phyloP scores from a whole-genome alignment of 768 basidiomycete genomes.

The Phlebiopsis gigantea region DNA sequence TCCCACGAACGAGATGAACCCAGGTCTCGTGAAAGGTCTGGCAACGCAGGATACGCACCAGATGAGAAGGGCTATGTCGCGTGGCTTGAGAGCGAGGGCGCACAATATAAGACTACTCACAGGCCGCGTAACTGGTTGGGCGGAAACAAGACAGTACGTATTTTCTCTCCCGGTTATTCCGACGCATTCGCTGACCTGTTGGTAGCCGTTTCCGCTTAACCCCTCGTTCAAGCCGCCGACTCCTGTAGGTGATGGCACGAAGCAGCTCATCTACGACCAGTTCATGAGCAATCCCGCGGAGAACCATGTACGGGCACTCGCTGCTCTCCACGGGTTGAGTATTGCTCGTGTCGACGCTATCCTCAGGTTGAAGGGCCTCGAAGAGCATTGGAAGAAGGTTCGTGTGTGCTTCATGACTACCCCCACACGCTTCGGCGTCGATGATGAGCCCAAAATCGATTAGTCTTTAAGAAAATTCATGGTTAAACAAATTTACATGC shows the following conservation, averaged over 20 bases:
- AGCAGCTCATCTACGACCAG: slow-evolving; percentile 51
- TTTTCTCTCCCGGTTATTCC: slow-evolving; percentile 19
- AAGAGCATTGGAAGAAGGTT: slow-evolving; percentile 69
- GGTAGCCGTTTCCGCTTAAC: slow-evolving; percentile 85
- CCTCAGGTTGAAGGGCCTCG: slow-evolving; percentile 74
- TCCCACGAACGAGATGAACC: slow-evolving; percentile 22
- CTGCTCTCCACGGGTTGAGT: slow-evolving; percentile 59
- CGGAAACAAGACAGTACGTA: slow-evolving; percentile 41
- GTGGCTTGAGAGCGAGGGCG: slow-evolving; percentile 40
- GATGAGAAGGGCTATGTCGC: slow-evolving; percentile 18
- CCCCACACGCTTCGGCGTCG: slow-evolving; percentile 13
- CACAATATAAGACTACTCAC: slow-evolving; percentile 36
- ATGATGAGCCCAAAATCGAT: slow-evolving; percentile 76
- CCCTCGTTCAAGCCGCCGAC: slow-evolving; percentile 76
- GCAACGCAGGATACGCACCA: slow-evolving; percentile 4
- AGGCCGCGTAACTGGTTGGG: slow-evolving; percentile 61
- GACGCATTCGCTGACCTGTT: slow-evolving; percentile 10
- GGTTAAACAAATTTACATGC: slow-evolving; percentile 55
- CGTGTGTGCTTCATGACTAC: slow-evolving; percentile 23
- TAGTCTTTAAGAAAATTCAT: slow-evolving; percentile 89
- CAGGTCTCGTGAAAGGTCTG: not conserved
- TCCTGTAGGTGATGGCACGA: slow-evolving; percentile 62
- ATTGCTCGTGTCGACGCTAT: slow-evolving; percentile 82
- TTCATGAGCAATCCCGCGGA: slow-evolving; percentile 54
- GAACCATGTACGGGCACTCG: slow-evolving; percentile 55